Conservation (phyloP, 371 early-diverging fungal species). For the Phascolomyces articulosus region DNA sequence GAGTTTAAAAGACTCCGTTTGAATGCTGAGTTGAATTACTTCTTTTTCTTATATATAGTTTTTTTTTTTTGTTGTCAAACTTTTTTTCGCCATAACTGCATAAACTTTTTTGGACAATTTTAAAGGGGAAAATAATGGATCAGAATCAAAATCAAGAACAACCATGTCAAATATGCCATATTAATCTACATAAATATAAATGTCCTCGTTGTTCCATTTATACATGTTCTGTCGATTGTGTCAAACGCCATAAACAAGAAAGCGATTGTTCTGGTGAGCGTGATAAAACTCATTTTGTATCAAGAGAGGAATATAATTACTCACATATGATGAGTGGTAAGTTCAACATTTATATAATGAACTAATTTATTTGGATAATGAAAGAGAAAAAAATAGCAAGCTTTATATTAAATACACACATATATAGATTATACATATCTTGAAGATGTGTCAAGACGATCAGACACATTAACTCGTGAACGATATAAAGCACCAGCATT, state of each 20-base stretch:
- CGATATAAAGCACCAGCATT: conserved; percentile 14
- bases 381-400: too few species aligned
- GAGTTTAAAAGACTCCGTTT: too few species aligned
- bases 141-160: neutral
- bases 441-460: conserved; percentile 42
- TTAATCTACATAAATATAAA: conserved; percentile 57
- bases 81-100: too few species aligned
- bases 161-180: conserved; percentile 31
- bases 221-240: conserved; percentile 71
- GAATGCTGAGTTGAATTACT: too few species aligned
- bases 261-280: conserved; percentile 66
- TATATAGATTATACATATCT: conserved; percentile 47
- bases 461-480: conserved; percentile 40
- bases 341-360: neutral
- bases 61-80: too few species aligned
- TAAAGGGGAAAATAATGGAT: neutral
- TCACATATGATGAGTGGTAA: conserved; percentile 71
- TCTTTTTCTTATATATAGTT: too few species aligned
- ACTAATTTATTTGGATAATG: too few species aligned
- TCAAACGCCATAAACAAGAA: conserved; percentile 63
- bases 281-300: conserved; percentile 62
- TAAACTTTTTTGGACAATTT: neutral
- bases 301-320: conserved; percentile 55
- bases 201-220: conserved; percentile 69
- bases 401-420: too few species aligned